Conservation (phyloP, 108 stramenopile genomes). For the Nitzschia inconspicua region DNA sequence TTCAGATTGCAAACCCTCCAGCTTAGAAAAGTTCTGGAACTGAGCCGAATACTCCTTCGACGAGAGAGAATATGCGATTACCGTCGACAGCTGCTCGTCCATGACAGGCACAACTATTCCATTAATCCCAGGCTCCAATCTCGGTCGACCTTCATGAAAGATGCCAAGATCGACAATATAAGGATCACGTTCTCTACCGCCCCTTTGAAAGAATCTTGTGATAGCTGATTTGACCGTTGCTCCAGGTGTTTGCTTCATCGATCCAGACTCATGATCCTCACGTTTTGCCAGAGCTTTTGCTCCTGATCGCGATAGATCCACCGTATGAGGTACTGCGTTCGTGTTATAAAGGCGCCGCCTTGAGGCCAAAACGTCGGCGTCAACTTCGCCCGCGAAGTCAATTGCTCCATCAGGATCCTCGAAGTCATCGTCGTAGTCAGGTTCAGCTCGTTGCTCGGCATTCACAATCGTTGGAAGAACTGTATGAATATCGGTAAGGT, state of each 20-base stretch:
- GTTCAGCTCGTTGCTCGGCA: conserved; percentile 38
- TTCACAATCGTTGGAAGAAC: conserved; percentile 50
- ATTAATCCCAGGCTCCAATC: conserved; percentile 84
- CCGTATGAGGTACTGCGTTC: neutral
- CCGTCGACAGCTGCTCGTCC: conserved; percentile 90
- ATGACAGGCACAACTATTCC: conserved; percentile 90
- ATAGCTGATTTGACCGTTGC: conserved; percentile 89
- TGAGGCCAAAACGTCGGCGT: conserved; percentile 87
- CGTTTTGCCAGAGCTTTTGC: conserved; percentile 6
- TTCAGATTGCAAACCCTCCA: conserved; percentile 15
- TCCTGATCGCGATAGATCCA: conserved; percentile 22
- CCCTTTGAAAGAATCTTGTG: conserved; percentile 84
- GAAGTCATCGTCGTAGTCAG: conserved; percentile 79
- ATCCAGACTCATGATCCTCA: conserved; percentile 6
- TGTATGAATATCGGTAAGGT: conserved; percentile 63
- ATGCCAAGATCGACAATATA: conserved; percentile 87
- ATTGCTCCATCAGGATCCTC: conserved; percentile 58
- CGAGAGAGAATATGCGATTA: conserved; percentile 91
- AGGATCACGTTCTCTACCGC: conserved; percentile 78
- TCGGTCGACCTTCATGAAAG: conserved; percentile 84
- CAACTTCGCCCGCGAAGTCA: conserved; percentile 74
- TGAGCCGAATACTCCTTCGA: conserved; percentile 81
- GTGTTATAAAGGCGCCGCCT: conserved; percentile 58
- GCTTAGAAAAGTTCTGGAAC: conserved; percentile 58
- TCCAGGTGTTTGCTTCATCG: conserved; percentile 68